A percentile compares a stretch with the other conserved stretches of the same genome.
Conservation (phyloP, 805 yeast genomes). For the Pichia cabralensis region DNA sequence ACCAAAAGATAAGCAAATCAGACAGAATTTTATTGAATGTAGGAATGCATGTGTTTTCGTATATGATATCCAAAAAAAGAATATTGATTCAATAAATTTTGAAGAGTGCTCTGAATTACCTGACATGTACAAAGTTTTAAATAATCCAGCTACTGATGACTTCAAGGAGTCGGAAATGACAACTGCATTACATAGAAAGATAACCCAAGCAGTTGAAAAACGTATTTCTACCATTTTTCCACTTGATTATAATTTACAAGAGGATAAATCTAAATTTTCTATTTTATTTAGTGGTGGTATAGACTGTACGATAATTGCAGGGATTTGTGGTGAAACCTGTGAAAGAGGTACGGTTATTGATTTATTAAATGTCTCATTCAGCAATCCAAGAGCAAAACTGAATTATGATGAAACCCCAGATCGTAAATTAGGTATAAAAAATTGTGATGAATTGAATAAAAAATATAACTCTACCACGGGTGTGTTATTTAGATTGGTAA, state of each 20-base stretch:
- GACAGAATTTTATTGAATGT: constrained; percentile 40
- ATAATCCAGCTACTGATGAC: neutral
- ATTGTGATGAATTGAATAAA: constrained; percentile 42
- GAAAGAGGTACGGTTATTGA: constrained; percentile 39
- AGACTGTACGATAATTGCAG: constrained; percentile 80
- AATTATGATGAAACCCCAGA: constrained; percentile 72
- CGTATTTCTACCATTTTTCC: constrained; percentile 59
- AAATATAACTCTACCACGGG: constrained; percentile 29
- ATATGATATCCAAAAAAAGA: constrained; percentile 24
- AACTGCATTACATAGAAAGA: constrained; percentile 17
- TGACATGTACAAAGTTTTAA: neutral
- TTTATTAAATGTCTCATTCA: constrained; percentile 86
- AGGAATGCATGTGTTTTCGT: constrained; percentile 38
- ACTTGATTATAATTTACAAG: too few relatives aligned
- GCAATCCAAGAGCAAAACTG: constrained; percentile 68
- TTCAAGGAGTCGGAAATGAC: constrained; percentile 2
- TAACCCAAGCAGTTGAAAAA: constrained; percentile 33
- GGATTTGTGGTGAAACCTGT: constrained; percentile 31
- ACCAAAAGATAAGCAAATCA: constrained; percentile 23
- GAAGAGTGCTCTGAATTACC: neutral
- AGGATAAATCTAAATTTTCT: constrained; percentile 32
- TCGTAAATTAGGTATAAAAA: constrained; percentile 57
- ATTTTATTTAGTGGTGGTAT: constrained; percentile 90
- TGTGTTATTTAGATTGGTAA: constrained; percentile 40
- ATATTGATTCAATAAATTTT: constrained; percentile 8